A percentile compares a stretch with the other conserved stretches of the same genome.
Conservation (phyloP, 495 filamentous ascomycete genomes). For the Podospora pseudopauciseta region DNA sequence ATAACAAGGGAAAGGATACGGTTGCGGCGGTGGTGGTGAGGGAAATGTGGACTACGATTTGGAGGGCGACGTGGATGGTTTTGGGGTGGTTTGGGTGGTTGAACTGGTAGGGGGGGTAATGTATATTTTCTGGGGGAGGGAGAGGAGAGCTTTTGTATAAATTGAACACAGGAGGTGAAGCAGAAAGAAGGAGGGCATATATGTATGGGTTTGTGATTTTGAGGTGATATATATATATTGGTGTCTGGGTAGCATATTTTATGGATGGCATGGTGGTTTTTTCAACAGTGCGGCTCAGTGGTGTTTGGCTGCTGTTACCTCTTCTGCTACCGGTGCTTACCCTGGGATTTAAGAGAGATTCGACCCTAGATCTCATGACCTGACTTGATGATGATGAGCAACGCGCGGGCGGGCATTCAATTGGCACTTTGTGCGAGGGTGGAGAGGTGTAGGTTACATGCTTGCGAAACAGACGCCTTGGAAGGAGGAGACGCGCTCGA, state of each 20-base stretch:
- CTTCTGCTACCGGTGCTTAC: neutral
- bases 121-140: neutral
- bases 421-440: neutral
- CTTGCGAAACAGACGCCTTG: neutral
- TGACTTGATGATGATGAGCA: neutral
- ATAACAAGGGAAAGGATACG: constrained; percentile 7
- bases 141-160: neutral
- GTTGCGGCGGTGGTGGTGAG: constrained; percentile 27
- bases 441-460: neutral
- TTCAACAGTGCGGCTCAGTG: neutral
- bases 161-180: neutral
- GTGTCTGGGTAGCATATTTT: neutral
- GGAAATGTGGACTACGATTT: constrained; percentile 47
- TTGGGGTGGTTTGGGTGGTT: constrained; percentile 41
- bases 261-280: neutral
- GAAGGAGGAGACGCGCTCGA: neutral
- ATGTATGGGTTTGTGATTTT: neutral
- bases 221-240: neutral
- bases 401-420: neutral
- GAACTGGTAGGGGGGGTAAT: constrained; percentile 18
- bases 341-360: neutral
- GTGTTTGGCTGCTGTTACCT: neutral
- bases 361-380: neutral
- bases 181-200: neutral
- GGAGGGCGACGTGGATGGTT: constrained; percentile 46